phyloP scores from a whole-genome alignment of 805 yeast genomes.

The Yueomyces sp. region DNA sequence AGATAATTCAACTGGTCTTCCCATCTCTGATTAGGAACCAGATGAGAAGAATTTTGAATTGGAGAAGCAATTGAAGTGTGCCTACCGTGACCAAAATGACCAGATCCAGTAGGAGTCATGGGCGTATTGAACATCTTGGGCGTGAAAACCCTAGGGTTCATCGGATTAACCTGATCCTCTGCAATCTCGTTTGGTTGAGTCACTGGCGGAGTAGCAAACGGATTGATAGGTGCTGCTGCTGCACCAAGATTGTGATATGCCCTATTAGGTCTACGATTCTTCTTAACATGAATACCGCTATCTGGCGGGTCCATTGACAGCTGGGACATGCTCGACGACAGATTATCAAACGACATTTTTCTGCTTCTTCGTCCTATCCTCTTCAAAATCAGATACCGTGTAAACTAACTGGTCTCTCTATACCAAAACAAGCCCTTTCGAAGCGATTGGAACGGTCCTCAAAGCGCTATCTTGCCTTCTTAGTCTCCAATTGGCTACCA shows the following conservation, averaged over 20 bases:
- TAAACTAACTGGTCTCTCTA: not conserved
- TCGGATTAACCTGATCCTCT: not conserved
- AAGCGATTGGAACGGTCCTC: not conserved
- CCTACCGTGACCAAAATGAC: constrained; percentile 1
- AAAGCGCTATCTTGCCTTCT: too few relatives aligned
- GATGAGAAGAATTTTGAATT: constrained; percentile 12
- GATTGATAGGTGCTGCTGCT: not conserved
- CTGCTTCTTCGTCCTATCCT: not conserved
- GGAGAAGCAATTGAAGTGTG: constrained; percentile 1
- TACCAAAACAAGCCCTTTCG: not conserved
- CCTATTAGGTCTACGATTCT: constrained; percentile 19
- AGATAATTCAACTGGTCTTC: constrained; percentile 25
- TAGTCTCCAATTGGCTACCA: too few relatives aligned
- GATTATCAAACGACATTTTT: constrained; percentile 7
- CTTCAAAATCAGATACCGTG: not conserved
- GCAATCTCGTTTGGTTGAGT: not conserved
- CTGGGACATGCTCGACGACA: constrained; percentile 10
- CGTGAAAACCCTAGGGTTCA: constrained; percentile 3
- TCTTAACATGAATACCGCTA: constrained; percentile 6
- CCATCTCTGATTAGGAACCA: constrained; percentile 23
- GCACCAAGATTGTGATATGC: constrained; percentile 14
- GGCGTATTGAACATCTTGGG: constrained; percentile 6
- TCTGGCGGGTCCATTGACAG: constrained; percentile 9
- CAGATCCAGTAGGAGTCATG: not conserved
- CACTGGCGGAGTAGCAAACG: not conserved